A percentile compares a stretch with the other conserved stretches of the same genome.
phyloP scores from a whole-genome alignment of 2,329 filamentous ascomycete species.

The Zalaria sp. region DNA sequence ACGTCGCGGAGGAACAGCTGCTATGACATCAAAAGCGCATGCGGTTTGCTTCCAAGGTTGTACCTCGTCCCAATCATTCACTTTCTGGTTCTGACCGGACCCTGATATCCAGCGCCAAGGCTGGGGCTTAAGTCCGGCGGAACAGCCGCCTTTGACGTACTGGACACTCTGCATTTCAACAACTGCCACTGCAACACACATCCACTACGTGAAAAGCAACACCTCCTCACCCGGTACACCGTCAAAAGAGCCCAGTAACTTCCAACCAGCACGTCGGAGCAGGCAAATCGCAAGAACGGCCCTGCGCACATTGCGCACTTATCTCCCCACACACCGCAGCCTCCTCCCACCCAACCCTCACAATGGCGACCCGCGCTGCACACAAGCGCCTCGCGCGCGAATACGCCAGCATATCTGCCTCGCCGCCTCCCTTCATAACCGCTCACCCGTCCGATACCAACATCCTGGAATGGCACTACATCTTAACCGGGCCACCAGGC shows the following conservation, averaged over 20 bases:
- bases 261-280: neutral
- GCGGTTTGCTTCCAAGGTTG: too few relatives aligned
- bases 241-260: neutral
- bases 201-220: neutral
- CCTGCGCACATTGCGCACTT: neutral
- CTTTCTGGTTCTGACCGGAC: too few relatives aligned
- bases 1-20: too few relatives aligned
- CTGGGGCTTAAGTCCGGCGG: too few relatives aligned
- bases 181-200: neutral
- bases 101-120: too few relatives aligned
- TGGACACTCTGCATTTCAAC: neutral
- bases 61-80: too few relatives aligned
- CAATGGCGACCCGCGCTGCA: slow-evolving; percentile 24
- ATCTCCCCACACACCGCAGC: neutral
- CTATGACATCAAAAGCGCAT: too few relatives aligned
- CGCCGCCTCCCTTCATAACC: slow-evolving; percentile 19
- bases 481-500: slow-evolving; percentile 84
- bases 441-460: slow-evolving; percentile 19
- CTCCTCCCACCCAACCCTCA: slow-evolving; percentile 2
- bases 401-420: slow-evolving; percentile 20
- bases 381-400: slow-evolving; percentile 24
- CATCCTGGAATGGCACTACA: slow-evolving; percentile 30
- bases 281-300: neutral
- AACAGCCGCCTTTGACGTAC: neutral
- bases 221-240: neutral